Evolutionary conservation across 1,284 basidiomycete species (phyloP).

Genomic region (Microbotryum scabiosae): DNA sequence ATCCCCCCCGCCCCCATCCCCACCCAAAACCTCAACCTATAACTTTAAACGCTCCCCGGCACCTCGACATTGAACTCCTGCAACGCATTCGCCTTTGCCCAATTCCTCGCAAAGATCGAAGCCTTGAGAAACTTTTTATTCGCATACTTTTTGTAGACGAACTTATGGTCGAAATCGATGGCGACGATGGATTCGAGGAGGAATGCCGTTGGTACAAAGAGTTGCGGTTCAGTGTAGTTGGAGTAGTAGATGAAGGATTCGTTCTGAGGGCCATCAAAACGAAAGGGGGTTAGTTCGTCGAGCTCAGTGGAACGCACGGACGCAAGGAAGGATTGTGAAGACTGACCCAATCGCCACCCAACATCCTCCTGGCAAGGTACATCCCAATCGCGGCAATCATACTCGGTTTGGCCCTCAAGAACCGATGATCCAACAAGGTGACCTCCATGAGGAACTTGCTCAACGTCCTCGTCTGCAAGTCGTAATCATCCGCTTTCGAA

Average conservation of each 20-base stretch:
- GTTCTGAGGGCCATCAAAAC: constrained; percentile 48
- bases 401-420: constrained; percentile 87
- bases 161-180: constrained; percentile 68
- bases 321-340: background rate
- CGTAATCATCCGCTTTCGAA: constrained; percentile 98
- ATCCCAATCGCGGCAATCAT: constrained; percentile 95
- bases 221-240: constrained; percentile 80
- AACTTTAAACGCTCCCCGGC: too few species aligned
- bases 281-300: background rate
- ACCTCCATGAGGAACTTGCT: constrained; percentile 98
- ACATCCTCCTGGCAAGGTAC: constrained; percentile 87
- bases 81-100: constrained; percentile 37
- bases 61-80: background rate
- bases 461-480: constrained; percentile 92
- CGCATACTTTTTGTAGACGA: constrained; percentile 94
- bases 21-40: too few species aligned
- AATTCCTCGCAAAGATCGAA: constrained; percentile 47
- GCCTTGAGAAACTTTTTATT: constrained; percentile 85
- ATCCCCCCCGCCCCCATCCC: too few species aligned
- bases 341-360: constrained; percentile 87
- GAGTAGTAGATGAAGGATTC: constrained; percentile 91
- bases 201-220: constrained; percentile 70
- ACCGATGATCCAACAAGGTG: constrained; percentile 84
- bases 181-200: constrained; percentile 79
- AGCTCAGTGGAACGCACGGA: background rate